Evolutionary conservation across 192 early-diverging fungal genomes (phyloP).

Genomic region (Podila epigama): DNA sequence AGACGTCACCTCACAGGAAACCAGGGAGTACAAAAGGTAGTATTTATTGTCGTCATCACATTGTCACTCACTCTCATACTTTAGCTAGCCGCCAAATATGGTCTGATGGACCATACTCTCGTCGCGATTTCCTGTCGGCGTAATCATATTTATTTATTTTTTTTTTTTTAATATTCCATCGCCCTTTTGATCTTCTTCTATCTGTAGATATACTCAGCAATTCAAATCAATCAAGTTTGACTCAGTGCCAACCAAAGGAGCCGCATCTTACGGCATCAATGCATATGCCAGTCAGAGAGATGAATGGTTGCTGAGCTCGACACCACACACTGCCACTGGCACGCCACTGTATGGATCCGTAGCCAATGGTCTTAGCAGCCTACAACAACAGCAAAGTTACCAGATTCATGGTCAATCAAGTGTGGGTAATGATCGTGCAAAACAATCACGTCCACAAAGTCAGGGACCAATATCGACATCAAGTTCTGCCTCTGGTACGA

Average conservation of each 20-base stretch:
- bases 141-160: too few relatives aligned
- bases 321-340: not conserved
- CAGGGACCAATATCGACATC: not conserved
- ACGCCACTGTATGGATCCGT: slow-evolving; percentile 6
- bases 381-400: slow-evolving; percentile 8
- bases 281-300: slow-evolving; percentile 11
- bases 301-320: not conserved
- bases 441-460: not conserved
- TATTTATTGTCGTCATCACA: not conserved
- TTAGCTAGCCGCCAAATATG: not conserved
- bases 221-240: slow-evolving; percentile 47
- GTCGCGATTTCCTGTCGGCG: too few relatives aligned
- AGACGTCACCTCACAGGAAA: slow-evolving; percentile 16
- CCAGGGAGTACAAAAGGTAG: slow-evolving; percentile 37
- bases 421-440: too few relatives aligned
- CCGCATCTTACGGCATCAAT: slow-evolving; percentile 5
- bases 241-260: slow-evolving; percentile 30
- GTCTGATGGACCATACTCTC: too few relatives aligned
- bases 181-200: not conserved
- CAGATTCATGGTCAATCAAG: too few relatives aligned
- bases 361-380: not conserved
- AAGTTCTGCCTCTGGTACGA: slow-evolving; percentile 6
- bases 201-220: slow-evolving; percentile 37
- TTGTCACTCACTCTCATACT: not conserved
- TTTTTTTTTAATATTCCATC: not conserved